Base-by-base conservation (phyloP, 805 yeast species). In the Helenozyma rhizophorensis region DNA sequence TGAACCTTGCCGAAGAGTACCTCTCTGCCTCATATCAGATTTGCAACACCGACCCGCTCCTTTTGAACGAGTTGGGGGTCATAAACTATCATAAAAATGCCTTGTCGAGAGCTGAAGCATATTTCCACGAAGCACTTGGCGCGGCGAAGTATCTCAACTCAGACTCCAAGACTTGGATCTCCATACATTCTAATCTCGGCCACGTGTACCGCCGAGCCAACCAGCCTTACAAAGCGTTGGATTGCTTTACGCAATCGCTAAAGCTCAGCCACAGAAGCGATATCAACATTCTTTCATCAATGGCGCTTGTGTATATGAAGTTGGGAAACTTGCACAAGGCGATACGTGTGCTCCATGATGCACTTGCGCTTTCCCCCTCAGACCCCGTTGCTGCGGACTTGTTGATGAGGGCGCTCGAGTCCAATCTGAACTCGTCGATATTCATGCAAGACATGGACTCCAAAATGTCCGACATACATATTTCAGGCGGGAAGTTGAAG, bases 41-140 rank as follows among this genome's bases (percentile, higher is more conserved):
- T 2, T 89, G 96, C 56, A 79, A 83, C 14, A 68, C 76, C 3
- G 98, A 93, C 56, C 97, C 99, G 3, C 60, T 90, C 30, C 60
- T 93, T 27, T 66, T 93, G 40, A 93, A 93, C 56, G 99, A 93
- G 54, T 62, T 90, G 53, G 99, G 97, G 4, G 97, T 93, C 2
- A 75, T 89, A n/a, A 70, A 78, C 48, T 93, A 85, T 53, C 89
- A 90, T 53, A 80, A 77, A 47, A 68, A 70, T 39, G 83, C 85
- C 34, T 66, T 81, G 17, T 53, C 58, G 9, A 76, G 70, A 41
- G 93, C 97, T 0, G 93, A 87, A 51, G 57, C 66, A 16, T 83
- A 70, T 50, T 75, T 89, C 48, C 66, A 70, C 27, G 78, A 77
- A 47, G 96, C 96, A 0, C 58, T 84, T 27, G 68, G 71, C 9